Evolutionary conservation across 257 asterid species (phyloP), one percentile per base, ranked within the genome.

Genomic region (Orobanche coerulescens): DNA sequence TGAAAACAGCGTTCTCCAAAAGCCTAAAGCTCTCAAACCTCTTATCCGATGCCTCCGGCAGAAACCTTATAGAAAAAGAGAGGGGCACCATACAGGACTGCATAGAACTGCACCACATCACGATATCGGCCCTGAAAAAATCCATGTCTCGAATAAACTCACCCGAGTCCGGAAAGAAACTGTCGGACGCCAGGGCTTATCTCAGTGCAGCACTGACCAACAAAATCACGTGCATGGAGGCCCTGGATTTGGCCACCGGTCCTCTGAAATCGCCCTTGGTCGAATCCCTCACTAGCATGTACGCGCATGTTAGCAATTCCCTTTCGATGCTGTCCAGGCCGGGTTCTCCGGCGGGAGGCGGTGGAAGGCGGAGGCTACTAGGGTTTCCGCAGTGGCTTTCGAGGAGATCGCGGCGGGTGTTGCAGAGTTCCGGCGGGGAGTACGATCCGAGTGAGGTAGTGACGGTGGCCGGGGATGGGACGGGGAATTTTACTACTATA

Each of bases 171-270:
- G 15, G 83, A 0, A 60, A 54, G 18, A 75, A 75, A 4, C 6
- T 82, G 9, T 55, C 80, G 10, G 95, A 93, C 70, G 82, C 94
- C 4, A 72, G 78, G 18, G 69, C 86, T 0, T 83, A 72, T 16
- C 84, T 93, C 9, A 81, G 85, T 58, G 98, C 98, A 0, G 81
- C 97, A 13, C 40, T 86, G 20, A 86, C 96, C 1, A 93, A 93
- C 78, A 81, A 69, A 36, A 52, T 52, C 61, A 89, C 98, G 1
- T 89, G 98, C 62, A 59, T 83, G 24, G 97, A 93, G 59, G 97
- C 92, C 24, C 65, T 93, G n/a, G 57, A 66, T 8, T 71, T 77
- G 1, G 86, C 95, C 33, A 30, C 79, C 6, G 98, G 98, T 0
- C 67, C 89, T 0, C 42, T 67, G 5, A 93, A 93, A 64, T 14